Percentiles rank a stretch among this genome's conserved stretches.
These are phyloP conservation scores for Trametes villosa DNA, from an alignment of 768 basidiomycete genomes.

Conservation along the genomic window DNA sequence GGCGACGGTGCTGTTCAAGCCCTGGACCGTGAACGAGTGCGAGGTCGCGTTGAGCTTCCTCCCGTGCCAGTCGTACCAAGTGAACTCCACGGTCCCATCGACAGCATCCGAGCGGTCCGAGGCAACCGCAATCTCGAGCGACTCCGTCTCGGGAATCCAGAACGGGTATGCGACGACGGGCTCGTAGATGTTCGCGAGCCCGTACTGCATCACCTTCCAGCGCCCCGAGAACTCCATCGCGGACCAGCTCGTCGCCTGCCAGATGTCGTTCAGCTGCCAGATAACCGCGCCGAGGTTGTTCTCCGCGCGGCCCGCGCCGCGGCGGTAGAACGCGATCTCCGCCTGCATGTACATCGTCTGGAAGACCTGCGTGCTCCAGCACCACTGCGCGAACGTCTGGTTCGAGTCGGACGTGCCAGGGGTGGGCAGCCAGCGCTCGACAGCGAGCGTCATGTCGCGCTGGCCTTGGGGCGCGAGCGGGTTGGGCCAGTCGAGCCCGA, in stretches of 20 bases:
- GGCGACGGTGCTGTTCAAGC: conserved; percentile 53
- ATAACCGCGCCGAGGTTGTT: conserved; percentile 61
- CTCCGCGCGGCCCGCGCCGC: conserved; percentile 57
- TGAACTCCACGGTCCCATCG: conserved; percentile 49
- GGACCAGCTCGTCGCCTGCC: conserved; percentile 62
- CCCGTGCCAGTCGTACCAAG: conserved; percentile 63
- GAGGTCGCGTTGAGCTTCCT: conserved; percentile 41
- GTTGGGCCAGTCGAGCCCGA: conserved; percentile 55
- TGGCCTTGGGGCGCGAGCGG: conserved; percentile 57
- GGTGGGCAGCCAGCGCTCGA: conserved; percentile 58
- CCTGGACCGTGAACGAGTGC: conserved; percentile 46
- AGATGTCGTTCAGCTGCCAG: conserved; percentile 65
- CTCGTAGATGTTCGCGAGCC: conserved; percentile 47
- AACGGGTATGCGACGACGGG: conserved; percentile 59
- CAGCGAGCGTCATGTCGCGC: conserved; percentile 52
- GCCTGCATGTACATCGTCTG: conserved; percentile 59
- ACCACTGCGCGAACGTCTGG: conserved; percentile 66
- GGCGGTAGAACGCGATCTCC: conserved; percentile 61
- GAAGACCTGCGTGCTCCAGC: conserved; percentile 64
- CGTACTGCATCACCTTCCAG: conserved; percentile 64
- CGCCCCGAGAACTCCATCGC: conserved; percentile 59
- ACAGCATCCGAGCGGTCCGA: conserved; percentile 55
- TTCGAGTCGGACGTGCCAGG: conserved; percentile 52
- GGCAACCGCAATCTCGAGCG: conserved; percentile 52
- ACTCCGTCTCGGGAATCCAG: conserved; percentile 53